These are phyloP conservation scores for Eutypa lata DNA, from an alignment of 2,329 filamentous ascomycete species.

Conservation along the genomic window DNA sequence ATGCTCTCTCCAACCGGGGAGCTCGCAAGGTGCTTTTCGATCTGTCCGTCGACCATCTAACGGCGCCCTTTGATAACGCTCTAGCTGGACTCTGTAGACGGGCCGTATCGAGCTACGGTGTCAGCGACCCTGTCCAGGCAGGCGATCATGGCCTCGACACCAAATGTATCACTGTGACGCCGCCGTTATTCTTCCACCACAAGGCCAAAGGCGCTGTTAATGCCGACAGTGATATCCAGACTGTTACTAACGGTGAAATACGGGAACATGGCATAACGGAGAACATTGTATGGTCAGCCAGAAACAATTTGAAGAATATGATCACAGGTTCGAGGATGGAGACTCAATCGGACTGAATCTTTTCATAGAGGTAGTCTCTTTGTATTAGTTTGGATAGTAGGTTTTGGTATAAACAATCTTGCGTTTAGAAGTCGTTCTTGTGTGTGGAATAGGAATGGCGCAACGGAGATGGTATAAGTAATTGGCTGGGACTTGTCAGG, in stretches of 20 bases:
- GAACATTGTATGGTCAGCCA: conserved; percentile 32
- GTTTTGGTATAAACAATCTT: too few species aligned
- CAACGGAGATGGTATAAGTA: not conserved
- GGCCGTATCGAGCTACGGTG: conserved; percentile 18
- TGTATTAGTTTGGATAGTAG: too few species aligned
- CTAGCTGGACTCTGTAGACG: conserved; percentile 29
- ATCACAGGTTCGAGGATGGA: conserved; percentile 25
- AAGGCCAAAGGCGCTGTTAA: conserved; percentile 21
- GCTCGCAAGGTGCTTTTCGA: conserved; percentile 26
- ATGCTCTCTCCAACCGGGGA: conserved; percentile 26
- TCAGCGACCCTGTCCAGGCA: conserved; percentile 4
- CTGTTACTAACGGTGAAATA: conserved; percentile 11
- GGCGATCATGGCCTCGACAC: conserved; percentile 24
- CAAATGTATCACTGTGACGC: conserved; percentile 31
- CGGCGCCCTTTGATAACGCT: conserved; percentile 29
- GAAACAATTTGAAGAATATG: conserved; percentile 30
- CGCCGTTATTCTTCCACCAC: conserved; percentile 31
- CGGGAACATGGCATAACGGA: conserved; percentile 30
- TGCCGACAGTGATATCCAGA: conserved; percentile 30
- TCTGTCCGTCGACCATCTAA: conserved; percentile 27
- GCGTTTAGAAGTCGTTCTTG: too few species aligned
- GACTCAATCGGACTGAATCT: conserved; percentile 17
- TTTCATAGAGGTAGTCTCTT: not conserved
- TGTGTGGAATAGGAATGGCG: not conserved
- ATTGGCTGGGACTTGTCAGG: too few species aligned